These are phyloP conservation scores for Gastrolobium bilobum DNA, from an alignment of 306 rosid species.

Conservation along the genomic window DNA sequence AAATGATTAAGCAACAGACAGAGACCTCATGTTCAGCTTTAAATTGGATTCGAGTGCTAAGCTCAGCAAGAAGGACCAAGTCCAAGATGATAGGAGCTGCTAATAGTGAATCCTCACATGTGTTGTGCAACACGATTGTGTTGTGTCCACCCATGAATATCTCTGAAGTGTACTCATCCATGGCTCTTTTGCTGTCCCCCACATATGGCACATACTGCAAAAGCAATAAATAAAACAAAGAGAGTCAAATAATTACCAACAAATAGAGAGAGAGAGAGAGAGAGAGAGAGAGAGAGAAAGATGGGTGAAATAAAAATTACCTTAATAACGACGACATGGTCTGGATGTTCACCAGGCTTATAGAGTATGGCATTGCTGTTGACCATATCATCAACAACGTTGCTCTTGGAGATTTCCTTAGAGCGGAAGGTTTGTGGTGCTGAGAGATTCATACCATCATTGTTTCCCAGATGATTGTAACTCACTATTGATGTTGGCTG, in stretches of 20 bases:
- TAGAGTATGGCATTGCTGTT: constrained; percentile 92
- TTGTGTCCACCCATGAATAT: constrained; percentile 96
- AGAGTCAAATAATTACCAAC: background rate
- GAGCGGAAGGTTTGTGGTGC: constrained; percentile 99
- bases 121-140: constrained; percentile 93
- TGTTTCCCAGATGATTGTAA: constrained; percentile 98
- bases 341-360: constrained; percentile 97
- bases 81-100: constrained; percentile 97
- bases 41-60: constrained; percentile 88
- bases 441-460: constrained; percentile 97
- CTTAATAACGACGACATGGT: constrained; percentile 96
- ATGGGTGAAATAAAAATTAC: constrained; percentile 41
- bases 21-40: constrained; percentile 87
- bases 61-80: constrained; percentile 97
- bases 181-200: constrained; percentile 92
- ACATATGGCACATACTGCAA: constrained; percentile 89
- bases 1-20: background rate
- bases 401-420: constrained; percentile 96
- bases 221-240: background rate
- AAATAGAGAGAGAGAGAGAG: background rate
- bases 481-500: constrained; percentile 99
- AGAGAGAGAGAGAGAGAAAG: background rate
- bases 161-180: constrained; percentile 98
- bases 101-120: constrained; percentile 95
- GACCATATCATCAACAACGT: constrained; percentile 98